Percentiles rank a stretch among this genome's conserved stretches.
Evolutionary conservation across 2,329 filamentous ascomycete genomes (phyloP).

Genomic region (Nannizziopsis barbatae): DNA sequence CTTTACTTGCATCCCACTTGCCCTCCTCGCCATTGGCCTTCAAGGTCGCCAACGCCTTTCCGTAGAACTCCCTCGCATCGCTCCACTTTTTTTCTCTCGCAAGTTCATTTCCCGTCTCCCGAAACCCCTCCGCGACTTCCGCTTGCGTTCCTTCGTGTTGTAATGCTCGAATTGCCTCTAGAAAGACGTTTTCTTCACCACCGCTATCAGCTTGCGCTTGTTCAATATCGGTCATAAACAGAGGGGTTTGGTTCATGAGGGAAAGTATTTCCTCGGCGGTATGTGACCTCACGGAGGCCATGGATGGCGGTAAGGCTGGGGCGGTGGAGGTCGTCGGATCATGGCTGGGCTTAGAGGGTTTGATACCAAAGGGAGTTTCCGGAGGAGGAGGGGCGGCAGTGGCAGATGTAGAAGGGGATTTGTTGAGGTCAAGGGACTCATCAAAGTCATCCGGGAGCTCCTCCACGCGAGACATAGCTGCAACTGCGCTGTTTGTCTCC

Average conservation of each 20-base stretch:
- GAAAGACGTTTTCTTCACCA: constrained; percentile 62
- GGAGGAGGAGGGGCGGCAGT: constrained; percentile 18
- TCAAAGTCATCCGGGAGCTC: constrained; percentile 43
- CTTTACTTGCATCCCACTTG: constrained; percentile 41
- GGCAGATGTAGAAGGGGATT: constrained; percentile 19
- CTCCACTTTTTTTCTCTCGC: constrained; percentile 62
- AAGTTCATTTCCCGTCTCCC: constrained; percentile 83
- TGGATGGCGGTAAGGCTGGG: constrained; percentile 46
- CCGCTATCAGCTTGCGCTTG: constrained; percentile 45
- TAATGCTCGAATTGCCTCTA: constrained; percentile 79
- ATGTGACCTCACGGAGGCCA: constrained; percentile 47
- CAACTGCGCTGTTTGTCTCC: not conserved
- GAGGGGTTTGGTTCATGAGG: constrained; percentile 59
- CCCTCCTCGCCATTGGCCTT: constrained; percentile 29
- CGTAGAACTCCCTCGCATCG: constrained; percentile 86
- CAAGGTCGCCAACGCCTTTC: constrained; percentile 68
- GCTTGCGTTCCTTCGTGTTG: constrained; percentile 84
- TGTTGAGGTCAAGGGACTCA: constrained; percentile 36
- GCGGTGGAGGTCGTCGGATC: constrained; percentile 26
- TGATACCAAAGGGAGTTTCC: constrained; percentile 32
- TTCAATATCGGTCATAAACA: constrained; percentile 91
- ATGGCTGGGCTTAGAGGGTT: constrained; percentile 19
- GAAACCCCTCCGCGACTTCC: constrained; percentile 75
- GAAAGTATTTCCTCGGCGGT: constrained; percentile 50
- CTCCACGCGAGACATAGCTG: constrained; percentile 42